Conservation (phyloP, 768 basidiomycete species). For the Suillus bovinus region DNA sequence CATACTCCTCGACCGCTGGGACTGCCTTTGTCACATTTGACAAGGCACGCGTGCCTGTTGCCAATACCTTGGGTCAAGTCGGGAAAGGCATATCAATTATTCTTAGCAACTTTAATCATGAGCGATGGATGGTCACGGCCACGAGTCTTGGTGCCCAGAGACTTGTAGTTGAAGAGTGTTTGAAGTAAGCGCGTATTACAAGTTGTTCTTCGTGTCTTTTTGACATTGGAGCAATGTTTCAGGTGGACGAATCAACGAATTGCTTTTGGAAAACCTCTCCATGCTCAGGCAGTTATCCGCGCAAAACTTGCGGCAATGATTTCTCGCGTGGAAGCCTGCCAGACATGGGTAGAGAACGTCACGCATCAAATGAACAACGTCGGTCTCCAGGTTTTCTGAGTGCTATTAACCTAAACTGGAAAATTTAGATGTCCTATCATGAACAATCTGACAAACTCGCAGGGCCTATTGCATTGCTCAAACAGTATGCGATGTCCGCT, state of each 20-base stretch:
- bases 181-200: conserved; percentile 54
- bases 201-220: not conserved
- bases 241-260: conserved; percentile 89
- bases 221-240: conserved; percentile 14
- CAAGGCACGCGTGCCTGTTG: conserved; percentile 78
- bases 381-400: conserved; percentile 17
- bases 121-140: conserved; percentile 84
- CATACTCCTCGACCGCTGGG: conserved; percentile 90
- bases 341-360: conserved; percentile 87
- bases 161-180: conserved; percentile 82
- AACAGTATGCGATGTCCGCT: conserved; percentile 58
- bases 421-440: conserved; percentile 74
- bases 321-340: conserved; percentile 79
- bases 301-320: conserved; percentile 90
- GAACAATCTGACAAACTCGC: conserved; percentile 86
- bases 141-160: conserved; percentile 76
- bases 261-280: conserved; percentile 88
- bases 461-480: conserved; percentile 86
- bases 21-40: conserved; percentile 86
- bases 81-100: conserved; percentile 84
- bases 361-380: conserved; percentile 94
- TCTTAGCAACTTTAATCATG: conserved; percentile 86
- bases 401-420: not conserved
- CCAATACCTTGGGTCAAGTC: conserved; percentile 85
- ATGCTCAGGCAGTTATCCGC: conserved; percentile 83